Base-by-base conservation (phyloP, 371 early-diverging fungal genomes). In the Vittaforma corneae region DNA sequence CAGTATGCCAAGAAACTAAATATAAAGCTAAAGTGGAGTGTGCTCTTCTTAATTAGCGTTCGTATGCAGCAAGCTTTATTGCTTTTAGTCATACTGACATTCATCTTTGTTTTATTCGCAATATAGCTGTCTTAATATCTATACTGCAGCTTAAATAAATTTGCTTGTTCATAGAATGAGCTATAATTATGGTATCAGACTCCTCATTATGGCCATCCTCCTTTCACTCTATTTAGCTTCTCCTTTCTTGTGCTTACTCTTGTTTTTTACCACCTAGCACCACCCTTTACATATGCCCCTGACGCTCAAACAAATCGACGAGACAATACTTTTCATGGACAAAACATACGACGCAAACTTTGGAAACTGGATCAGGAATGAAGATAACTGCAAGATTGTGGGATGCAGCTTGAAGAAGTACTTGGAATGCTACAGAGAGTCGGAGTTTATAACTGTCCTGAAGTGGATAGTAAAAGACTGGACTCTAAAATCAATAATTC, bases 341-440 rank as follows among this genome's bases (percentile, higher is more conserved):
- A 56, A 64, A 14, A 62, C 65, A 22, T 81, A 81, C 63, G 81
- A 81, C 65, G 79, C 81, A 20, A 81, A 81, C 67, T 81, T 81
- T 66, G 81, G 79, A 2, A 73, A 77, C n/a, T 81, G 81, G 81
- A 77, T 81, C 20, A 33, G 74, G 30, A 79, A 77, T 48, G 79
- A 79, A 62, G 74, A 77, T 18, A 81, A 81, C 60, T 58, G 68
- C 32, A 67, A 70, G 11, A 70, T 76, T 32, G 58, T 81, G 38
- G 76, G 69, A 20, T 50, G 46, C 37, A 67, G 74, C 53, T 59
- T 81, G 37, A 70, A 68, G 45, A 72, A 77, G 53, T 81, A 79
- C 59, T 35, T 81, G 20, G 48, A 68, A 30, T 46, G 65, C 16
- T 81, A 81, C 53, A 53, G 48, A 29, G 37, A 45, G 3, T 61